phyloP scores from a whole-genome alignment of 768 basidiomycete genomes.

The Lentinula guzmanii region DNA sequence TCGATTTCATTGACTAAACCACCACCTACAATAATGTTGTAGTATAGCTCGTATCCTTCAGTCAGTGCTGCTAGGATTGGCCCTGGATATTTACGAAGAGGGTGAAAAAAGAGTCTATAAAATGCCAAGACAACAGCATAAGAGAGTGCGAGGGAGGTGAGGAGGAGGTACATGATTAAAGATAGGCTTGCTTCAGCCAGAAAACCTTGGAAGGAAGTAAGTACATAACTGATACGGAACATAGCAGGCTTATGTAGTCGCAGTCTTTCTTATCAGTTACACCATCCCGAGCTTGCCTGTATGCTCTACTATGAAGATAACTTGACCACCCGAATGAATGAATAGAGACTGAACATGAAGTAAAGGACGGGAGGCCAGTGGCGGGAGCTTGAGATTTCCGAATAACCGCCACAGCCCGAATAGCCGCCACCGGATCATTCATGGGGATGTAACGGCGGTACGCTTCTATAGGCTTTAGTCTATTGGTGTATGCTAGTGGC shows the following conservation, averaged over 20 bases:
- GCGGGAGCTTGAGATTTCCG: too few relatives aligned
- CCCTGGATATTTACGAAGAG: slow-evolving; percentile 22
- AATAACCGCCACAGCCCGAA: too few relatives aligned
- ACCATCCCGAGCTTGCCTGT: too few relatives aligned
- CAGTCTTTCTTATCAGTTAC: background rate
- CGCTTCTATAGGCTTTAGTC: too few relatives aligned
- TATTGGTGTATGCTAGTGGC: too few relatives aligned
- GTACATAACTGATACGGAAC: background rate
- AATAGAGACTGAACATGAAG: too few relatives aligned
- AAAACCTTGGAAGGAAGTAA: background rate
- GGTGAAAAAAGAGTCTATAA: slow-evolving; percentile 20
- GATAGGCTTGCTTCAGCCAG: background rate
- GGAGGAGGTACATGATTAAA: background rate
- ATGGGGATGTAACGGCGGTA: too few relatives aligned
- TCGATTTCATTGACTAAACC: slow-evolving; percentile 21
- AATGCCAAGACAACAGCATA: background rate
- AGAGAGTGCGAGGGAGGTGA: background rate
- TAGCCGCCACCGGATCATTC: too few relatives aligned
- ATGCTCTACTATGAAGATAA: too few relatives aligned
- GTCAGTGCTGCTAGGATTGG: slow-evolving; percentile 22
- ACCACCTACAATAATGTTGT: slow-evolving; percentile 20
- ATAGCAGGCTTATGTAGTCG: background rate
- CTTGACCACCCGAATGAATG: too few relatives aligned
- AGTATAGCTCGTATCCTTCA: slow-evolving; percentile 21
- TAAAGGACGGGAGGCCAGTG: too few relatives aligned